Conservation (phyloP, 2,329 filamentous ascomycete species). For the Coniochaeta prunicola region DNA sequence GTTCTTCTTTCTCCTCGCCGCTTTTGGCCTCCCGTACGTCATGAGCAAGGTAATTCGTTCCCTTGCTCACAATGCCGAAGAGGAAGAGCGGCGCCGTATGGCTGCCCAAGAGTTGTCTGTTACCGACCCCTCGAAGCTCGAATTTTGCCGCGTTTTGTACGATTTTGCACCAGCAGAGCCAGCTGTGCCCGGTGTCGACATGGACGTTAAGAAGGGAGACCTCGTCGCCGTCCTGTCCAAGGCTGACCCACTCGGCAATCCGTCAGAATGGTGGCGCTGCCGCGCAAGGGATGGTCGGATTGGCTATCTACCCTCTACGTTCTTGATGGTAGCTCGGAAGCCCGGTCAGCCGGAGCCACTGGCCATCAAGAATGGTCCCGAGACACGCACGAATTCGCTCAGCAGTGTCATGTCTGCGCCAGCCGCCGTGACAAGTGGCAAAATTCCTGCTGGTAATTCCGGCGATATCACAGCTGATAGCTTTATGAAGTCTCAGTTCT, state of each 20-base stretch:
- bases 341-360: constrained; percentile 20
- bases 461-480: constrained; percentile 46
- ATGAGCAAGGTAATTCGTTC: constrained; percentile 94
- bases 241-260: constrained; percentile 82
- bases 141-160: constrained; percentile 92
- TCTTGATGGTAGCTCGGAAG: constrained; percentile 43
- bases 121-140: constrained; percentile 82
- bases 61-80: constrained; percentile 76
- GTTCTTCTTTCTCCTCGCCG: constrained; percentile 88
- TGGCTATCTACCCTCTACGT: constrained; percentile 86
- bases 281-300: constrained; percentile 81
- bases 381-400: constrained; percentile 39
- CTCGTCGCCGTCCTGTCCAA: constrained; percentile 91
- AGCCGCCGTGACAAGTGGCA: constrained; percentile 4
- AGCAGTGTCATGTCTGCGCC: constrained; percentile 31
- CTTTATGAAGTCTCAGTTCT: constrained; percentile 53
- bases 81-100: constrained; percentile 56
- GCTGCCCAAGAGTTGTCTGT: constrained; percentile 34
- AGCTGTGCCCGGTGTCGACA: constrained; percentile 66
- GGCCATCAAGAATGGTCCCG: constrained; percentile 45
- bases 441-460: constrained; percentile 14
- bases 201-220: constrained; percentile 90
- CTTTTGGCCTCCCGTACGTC: constrained; percentile 90
- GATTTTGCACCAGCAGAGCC: constrained; percentile 76
- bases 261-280: constrained; percentile 97